Percentiles rank a stretch among this genome's conserved stretches.
Conservation (phyloP, 495 filamentous ascomycete genomes). For the Tuber brumale region DNA sequence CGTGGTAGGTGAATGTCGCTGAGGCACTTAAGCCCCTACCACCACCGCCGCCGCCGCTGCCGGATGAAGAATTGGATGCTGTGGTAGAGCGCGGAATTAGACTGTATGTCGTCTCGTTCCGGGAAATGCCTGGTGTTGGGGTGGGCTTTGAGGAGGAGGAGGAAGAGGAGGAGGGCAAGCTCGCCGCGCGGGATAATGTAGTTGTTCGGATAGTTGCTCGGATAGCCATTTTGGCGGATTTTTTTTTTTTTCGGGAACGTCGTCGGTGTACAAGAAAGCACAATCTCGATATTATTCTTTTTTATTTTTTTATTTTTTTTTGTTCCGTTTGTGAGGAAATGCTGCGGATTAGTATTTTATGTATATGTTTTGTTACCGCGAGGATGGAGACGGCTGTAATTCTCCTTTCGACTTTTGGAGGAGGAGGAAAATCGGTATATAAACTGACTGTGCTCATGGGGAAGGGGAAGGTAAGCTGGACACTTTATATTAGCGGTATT, state of each 20-base stretch:
- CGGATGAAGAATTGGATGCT: slow-evolving; percentile 8
- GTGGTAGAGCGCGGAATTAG: slow-evolving; percentile 8
- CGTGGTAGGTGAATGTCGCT: slow-evolving; percentile 15
- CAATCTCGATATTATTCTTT: neutral
- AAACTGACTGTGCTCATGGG: neutral
- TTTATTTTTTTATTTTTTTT: neutral
- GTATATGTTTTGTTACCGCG: too few species aligned
- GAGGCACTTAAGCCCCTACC: neutral
- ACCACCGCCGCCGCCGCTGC: neutral
- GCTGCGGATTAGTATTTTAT: too few species aligned
- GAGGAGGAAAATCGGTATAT: neutral
- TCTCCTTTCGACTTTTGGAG: neutral
- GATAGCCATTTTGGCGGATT: neutral
- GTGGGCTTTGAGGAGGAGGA: neutral
- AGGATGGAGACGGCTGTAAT: too few species aligned
- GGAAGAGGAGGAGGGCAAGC: neutral
- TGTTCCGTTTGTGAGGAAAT: too few species aligned
- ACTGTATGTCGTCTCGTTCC: slow-evolving; percentile 14
- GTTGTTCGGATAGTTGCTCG: neutral
- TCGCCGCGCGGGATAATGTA: neutral
- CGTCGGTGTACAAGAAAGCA: neutral
- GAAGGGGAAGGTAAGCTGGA: neutral
- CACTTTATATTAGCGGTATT: neutral
- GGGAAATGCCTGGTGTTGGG: neutral
- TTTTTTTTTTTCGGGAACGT: neutral